Base-by-base conservation (phyloP, 176 grass and related monocot species). In the Eragrostis nindensis region DNA sequence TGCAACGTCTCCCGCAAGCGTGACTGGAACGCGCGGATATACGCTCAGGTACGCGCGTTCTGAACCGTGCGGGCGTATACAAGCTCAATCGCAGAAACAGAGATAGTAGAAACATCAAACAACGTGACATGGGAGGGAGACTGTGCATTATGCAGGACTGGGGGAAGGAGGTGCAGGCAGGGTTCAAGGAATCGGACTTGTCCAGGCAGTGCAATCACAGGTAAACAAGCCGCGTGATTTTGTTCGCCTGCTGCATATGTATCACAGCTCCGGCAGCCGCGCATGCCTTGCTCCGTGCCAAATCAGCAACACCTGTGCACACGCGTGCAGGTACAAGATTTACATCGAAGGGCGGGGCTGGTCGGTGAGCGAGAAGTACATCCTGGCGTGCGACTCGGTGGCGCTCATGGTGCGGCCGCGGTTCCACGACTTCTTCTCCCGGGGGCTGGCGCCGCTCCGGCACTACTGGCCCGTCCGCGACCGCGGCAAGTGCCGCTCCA, bases 301-400 rank as follows among this genome's bases (percentile, higher is more conserved):
- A 55, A 8, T 18, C 0, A 9, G 18, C 5, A n/a, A 5, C 5
- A 38, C n/a, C 22, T 36, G 32, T 36, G 2, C n/a, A 13, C 16
- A 39, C 8, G 68, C 2, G 66, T 26, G 75, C 13, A 96, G 93
- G 81, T 93, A 89, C 84, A 93, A 81, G 86, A 93, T 93, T 9
- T 97, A 93, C 22, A 78, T 89, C 38, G 91, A 97, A 47, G 94
- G 94, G 2, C 70, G 61, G 8, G 79, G 86, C 15, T 97, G 94
- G 94, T 97, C 94, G 1, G 91, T 97, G 26, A 93, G 91, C 67
- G 78, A 86, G 77, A 97, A 93, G 82, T 97, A 97, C 81, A 91
- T 97, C 74, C 70, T 94, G 36, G 91, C 89, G 25, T 94, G 89
- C 53, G 65, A 93, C 73, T 92, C 94, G 0, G 47, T 91, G 64